A percentile compares a stretch with the other conserved stretches of the same genome.
Evolutionary conservation across 73 alveolate species (phyloP).

Genomic region (Breviolum minutum): DNA sequence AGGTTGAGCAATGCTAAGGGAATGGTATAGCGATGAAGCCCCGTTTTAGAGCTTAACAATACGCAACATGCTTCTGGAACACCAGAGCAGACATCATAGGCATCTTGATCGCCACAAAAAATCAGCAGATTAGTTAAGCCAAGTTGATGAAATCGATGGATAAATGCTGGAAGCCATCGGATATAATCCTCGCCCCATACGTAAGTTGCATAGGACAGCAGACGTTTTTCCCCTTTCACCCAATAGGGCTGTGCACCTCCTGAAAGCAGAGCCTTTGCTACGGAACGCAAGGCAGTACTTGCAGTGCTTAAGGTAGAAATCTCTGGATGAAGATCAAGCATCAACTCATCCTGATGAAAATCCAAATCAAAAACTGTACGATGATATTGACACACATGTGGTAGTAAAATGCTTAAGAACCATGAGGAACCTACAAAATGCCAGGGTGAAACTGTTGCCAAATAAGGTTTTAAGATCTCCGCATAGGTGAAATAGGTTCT

Average conservation of each 20-base stretch:
- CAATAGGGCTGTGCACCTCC: slow-evolving; percentile 16
- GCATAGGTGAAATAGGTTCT: slow-evolving; percentile 56
- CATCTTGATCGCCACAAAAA: slow-evolving; percentile 49
- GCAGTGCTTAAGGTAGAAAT: background rate
- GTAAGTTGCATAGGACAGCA: slow-evolving; percentile 43
- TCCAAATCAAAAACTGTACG: slow-evolving; percentile 59
- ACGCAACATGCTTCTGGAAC: slow-evolving; percentile 23
- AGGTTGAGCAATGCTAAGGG: slow-evolving; percentile 52
- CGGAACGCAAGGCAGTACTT: background rate
- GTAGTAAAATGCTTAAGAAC: slow-evolving; percentile 29
- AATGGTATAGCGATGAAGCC: slow-evolving; percentile 82
- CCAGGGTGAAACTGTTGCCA: slow-evolving; percentile 54
- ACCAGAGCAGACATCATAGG: background rate
- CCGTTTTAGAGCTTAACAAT: background rate
- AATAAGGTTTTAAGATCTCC: background rate
- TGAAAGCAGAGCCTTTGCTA: slow-evolving; percentile 43
- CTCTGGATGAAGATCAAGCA: background rate
- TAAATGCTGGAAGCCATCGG: slow-evolving; percentile 78
- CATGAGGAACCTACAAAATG: slow-evolving; percentile 54
- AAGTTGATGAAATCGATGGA: slow-evolving; percentile 34
- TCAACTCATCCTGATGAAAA: slow-evolving; percentile 7
- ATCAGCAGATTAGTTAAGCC: slow-evolving; percentile 57
- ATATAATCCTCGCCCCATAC: slow-evolving; percentile 87
- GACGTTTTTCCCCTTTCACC: slow-evolving; percentile 15
- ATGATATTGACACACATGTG: slow-evolving; percentile 45